Evolutionary conservation across 2,329 filamentous ascomycete species (phyloP), one percentile per base, ranked within the genome.

Genomic region (Proliferodiscus dingleyae): DNA sequence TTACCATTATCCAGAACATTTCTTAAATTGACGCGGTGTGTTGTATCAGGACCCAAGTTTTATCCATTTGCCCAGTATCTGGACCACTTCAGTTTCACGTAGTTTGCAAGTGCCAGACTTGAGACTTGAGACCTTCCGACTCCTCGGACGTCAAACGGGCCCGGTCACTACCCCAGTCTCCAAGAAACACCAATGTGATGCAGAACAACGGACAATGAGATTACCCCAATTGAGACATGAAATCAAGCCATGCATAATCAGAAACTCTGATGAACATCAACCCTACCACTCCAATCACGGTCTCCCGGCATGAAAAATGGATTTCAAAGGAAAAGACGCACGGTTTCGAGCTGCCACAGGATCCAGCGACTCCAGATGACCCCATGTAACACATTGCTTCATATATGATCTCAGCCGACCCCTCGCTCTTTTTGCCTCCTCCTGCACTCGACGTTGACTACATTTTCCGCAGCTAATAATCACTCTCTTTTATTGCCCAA

Each of bases 401-500:
- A 58, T 61, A 63, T 62, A 63, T 57, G 48, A 57, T 45, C 54
- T 41, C 37, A 15, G 43, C 44, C 47, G 50, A 38, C 39, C 33
- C 53, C 28, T 57, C 53, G 54, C 50, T 36, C 51, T 49, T 56
- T 49, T 59, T 48, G 50, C 53, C 49, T 58, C 54, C 48, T 50
- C 52, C 55, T 57, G 49, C 53, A 63, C 59, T 60, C 51, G 57
- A 60, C 56, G 59, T 61, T 56, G 54, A 64, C 54, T 61, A 62
- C 58, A 50, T 46, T 32, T 50, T 56, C 52, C 56, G 61, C 62
- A 64, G 61, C 61, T 63, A 60, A 62, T 60, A 54, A 52, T 54
- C 51, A 63, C 68, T 67, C 65, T 71, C 69, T 64, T 72, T 72
- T 63, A 68, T 61, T 61, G 56, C 62, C 71, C 71, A 72, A 73